These are phyloP conservation scores for Kodamaea suecica DNA, from an alignment of 1,139 yeast species.

Conservation along the genomic window DNA sequence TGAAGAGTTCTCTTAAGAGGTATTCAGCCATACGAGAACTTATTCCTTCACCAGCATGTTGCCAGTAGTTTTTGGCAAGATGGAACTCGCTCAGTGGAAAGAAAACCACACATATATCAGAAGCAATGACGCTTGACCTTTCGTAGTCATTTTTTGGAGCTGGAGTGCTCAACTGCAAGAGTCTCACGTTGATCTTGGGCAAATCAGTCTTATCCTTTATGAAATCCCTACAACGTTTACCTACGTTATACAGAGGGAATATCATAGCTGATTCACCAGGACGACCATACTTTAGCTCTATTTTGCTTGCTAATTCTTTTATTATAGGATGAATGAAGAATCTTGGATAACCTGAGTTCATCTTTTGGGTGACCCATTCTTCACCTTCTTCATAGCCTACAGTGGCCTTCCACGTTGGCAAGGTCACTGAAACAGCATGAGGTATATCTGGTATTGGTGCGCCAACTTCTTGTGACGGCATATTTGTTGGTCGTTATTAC, in stretches of 20 bases:
- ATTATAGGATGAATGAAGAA: constrained; percentile 77
- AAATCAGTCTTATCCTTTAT: constrained; percentile 42
- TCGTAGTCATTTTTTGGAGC: constrained; percentile 61
- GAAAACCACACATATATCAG: constrained; percentile 73
- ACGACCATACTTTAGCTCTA: constrained; percentile 65
- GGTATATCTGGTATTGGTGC: constrained; percentile 85
- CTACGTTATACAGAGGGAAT: constrained; percentile 74
- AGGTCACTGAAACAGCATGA: constrained; percentile 90
- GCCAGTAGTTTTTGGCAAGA: constrained; percentile 88
- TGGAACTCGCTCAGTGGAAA: constrained; percentile 56
- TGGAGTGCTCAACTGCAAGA: constrained; percentile 76
- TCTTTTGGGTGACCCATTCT: constrained; percentile 73
- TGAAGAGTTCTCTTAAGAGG: constrained; percentile 59
- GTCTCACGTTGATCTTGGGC: constrained; percentile 44
- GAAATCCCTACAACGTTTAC: constrained; percentile 82
- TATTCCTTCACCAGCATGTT: constrained; percentile 92
- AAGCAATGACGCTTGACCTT: constrained; percentile 54
- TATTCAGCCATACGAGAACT: constrained; percentile 89
- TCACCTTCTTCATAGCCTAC: constrained; percentile 92
- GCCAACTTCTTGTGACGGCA: constrained; percentile 56
- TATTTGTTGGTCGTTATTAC: constrained; percentile 4
- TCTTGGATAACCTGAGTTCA: constrained; percentile 88
- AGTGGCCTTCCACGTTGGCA: constrained; percentile 92
- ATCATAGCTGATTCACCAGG: constrained; percentile 70
- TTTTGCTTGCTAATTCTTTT: constrained; percentile 52